Base-by-base conservation (phyloP, 108 stramenopile species). In the Discostella stelligeroides region DNA sequence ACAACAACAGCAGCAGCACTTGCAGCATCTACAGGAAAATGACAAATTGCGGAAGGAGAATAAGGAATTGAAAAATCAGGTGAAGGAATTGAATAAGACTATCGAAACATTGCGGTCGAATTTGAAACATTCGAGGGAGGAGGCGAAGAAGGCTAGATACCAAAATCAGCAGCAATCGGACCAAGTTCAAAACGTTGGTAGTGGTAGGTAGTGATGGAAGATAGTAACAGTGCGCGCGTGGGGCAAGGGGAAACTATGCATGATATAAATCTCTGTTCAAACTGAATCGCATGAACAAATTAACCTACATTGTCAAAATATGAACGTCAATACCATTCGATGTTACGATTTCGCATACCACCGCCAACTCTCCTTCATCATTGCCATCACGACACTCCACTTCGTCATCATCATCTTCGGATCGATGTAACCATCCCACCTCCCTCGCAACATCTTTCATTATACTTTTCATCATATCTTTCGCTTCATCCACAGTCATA, bases 51-150 rank as follows among this genome's bases (percentile, higher is more conserved):
- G 49, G 28, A 85, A 75, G 37, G 85, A 90, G 37, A 88, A 84
- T 63, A 53, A 46, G 18, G 77, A 66, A 23, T 63, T 91, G 51
- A 81, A 82, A 48, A 76, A 83, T 40, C 85, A 88, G 63, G 71
- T 91, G 13, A 37, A 54, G 37, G 66, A 75, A 38, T 67, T 75
- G 60, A 66, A 63, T 21, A 75, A 62, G 51, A 75, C 73, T 23
- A 55, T 75, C 30, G 66, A 75, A 14, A 75, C 73, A 13, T 41
- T 75, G 49, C 60, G 43, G 29, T 41, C 50, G 23, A 75, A 75
- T 62, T 75, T 75, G 60, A 75, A 67, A 47, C 66, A 67, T 45
- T 60, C 50, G 42, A 66, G 73, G 46, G 60, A 58, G 57, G 57
- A 58, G 57, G 37, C 57, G 0, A 58, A 40, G 57, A 58, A 20